Evolutionary conservation across 371 early-diverging fungal genomes (phyloP), one percentile per base, ranked within the genome.

Genomic region (Dichotomocladium elegans): DNA sequence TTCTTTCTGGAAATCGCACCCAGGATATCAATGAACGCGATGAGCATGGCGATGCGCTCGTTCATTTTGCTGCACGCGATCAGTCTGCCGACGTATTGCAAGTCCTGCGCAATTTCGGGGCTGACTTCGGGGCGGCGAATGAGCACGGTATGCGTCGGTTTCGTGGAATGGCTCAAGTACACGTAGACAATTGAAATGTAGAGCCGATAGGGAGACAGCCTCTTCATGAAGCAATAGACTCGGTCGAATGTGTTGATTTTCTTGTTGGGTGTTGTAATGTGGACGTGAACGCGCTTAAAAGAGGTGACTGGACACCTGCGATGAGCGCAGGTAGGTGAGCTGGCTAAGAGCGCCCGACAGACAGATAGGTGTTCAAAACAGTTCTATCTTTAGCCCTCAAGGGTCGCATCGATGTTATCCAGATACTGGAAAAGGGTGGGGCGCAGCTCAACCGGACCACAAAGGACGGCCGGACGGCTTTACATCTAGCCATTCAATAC

Each of bases 241-340:
- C 60, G 21, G n/a, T 52, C n/a, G 68, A 68, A 0, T 73, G 77
- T 41, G 58, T 70, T 1, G 15, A 37, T 3, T 73, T 54, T 51
- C 53, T 80, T 22, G 51, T 72, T 11, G 41, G 58, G 3, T 47
- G 37, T 8, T 63, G 65, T 27, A 51, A 66, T 17, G 69, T 74
- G 2, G 72, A 80, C 47, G 60, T 74, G 3, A 64, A 80, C 57
- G 76, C 78, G 10, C 63, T 77, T 56, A 80, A 80, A 55, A 56
- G 76, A 42, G 80, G 78, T 6, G 78, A 73, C 22, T 80, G 80
- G 80, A 77, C 80, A n/a, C 70, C 78, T 3, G 14, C 69, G 12
- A 80, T 80, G 77, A 74, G 69, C 40, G 68, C 78, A 41, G 65
- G 79, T 72, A 61, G 49, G 28, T 19, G 24, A 26, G 15, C 14